These are phyloP conservation scores for Puccinia coronata DNA, from an alignment of 1,284 basidiomycete species.

Conservation along the genomic window DNA sequence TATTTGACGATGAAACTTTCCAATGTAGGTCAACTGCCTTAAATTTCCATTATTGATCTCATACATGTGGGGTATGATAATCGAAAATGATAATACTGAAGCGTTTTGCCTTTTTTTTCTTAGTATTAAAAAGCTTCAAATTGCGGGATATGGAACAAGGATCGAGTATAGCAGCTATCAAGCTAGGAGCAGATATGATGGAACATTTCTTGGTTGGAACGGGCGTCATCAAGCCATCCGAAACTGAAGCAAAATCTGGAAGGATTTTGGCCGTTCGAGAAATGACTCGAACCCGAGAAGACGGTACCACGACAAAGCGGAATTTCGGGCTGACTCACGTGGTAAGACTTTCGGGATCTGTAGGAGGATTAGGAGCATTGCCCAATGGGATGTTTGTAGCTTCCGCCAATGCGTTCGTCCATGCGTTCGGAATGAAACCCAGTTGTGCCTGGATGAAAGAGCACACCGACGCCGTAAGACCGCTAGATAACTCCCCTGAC, in stretches of 20 bases:
- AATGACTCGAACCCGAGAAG: neutral
- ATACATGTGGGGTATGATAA: too few species aligned
- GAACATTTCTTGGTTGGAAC: constrained; percentile 45
- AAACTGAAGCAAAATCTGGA: constrained; percentile 34
- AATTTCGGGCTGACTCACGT: constrained; percentile 9
- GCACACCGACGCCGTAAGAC: neutral
- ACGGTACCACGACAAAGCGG: neutral
- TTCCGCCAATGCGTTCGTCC: constrained; percentile 40
- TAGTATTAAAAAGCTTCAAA: constrained; percentile 27
- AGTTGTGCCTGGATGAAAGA: too few species aligned
- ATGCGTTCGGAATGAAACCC: constrained; percentile 14
- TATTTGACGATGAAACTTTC: constrained; percentile 42
- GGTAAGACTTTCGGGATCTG: constrained; percentile 19
- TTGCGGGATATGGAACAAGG: constrained; percentile 32
- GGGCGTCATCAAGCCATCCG: constrained; percentile 22
- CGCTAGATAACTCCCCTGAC: neutral
- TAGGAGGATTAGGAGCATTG: constrained; percentile 38
- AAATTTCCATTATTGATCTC: too few species aligned
- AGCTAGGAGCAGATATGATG: constrained; percentile 13
- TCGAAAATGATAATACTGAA: neutral
- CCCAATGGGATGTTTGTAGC: constrained; percentile 34
- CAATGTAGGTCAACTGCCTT: constrained; percentile 18
- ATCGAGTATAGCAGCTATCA: constrained; percentile 32
- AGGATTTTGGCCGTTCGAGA: constrained; percentile 33
- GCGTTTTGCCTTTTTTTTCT: neutral